Evolutionary conservation across 371 early-diverging fungal species (phyloP).

Genomic region (Mortierella sp.): DNA sequence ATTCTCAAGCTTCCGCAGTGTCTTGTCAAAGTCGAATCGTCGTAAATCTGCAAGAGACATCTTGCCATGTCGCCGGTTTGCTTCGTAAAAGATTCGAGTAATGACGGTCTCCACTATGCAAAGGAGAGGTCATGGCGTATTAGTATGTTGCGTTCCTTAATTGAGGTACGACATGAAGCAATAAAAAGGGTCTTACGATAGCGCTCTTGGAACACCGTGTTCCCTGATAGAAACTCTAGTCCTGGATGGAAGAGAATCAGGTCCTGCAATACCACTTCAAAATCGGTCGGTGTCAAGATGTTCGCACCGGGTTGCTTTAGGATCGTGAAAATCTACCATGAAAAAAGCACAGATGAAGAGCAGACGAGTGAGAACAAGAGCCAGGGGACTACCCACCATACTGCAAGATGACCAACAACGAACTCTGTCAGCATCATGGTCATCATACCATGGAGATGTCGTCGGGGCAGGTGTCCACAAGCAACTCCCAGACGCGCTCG

Average conservation of each 20-base stretch:
- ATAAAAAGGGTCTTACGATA: constrained; percentile 67
- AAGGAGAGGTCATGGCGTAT: background rate
- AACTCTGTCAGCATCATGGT: no score
- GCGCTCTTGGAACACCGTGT: constrained; percentile 83
- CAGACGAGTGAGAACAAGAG: background rate
- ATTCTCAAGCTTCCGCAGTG: constrained; percentile 70
- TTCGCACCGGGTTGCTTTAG: constrained; percentile 32
- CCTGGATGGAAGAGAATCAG: constrained; percentile 85
- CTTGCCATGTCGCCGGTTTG: constrained; percentile 72
- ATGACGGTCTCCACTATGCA: constrained; percentile 79
- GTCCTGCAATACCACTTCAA: constrained; percentile 60
- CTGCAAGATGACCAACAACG: background rate
- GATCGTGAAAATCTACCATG: constrained; percentile 24
- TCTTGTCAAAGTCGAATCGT: constrained; percentile 62
- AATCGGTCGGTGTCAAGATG: constrained; percentile 53
- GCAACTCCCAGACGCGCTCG: constrained; percentile 37
- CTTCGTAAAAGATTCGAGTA: constrained; percentile 83
- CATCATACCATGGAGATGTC: constrained; percentile 43
- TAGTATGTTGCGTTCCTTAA: no score
- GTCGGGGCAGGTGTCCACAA: constrained; percentile 33
- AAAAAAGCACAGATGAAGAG: background rate
- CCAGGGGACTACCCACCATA: no score
- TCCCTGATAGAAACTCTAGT: constrained; percentile 80
- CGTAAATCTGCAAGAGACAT: constrained; percentile 82
- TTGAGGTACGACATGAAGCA: background rate